Base-by-base conservation (phyloP, 2,329 filamentous ascomycete genomes). In the Phyllachora maydis region DNA sequence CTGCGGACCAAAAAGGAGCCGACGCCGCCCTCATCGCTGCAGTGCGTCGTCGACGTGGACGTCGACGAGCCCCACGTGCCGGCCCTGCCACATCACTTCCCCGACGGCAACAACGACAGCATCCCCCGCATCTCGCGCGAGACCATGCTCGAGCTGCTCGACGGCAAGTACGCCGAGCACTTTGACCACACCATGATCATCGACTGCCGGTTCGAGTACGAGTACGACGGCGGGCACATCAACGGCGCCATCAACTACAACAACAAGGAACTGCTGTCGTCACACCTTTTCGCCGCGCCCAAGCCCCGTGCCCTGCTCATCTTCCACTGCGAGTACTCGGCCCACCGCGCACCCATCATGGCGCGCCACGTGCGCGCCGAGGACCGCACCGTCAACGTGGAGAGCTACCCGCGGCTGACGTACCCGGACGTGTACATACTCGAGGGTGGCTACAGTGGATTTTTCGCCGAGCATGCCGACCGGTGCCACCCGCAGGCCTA, bases 301-400 rank as follows among this genome's bases (percentile, higher is more conserved):
- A 66, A 72, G 38, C 52, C 65, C 22, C 74, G 69, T 34, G 88
- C 82, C 0, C 59, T 93, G 8, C 51, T 98, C 31, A 71, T 98
- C 35, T 79, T 98, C 38, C 88, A 98, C 53, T 98, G 88, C 64
- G 88, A 98, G 52, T 98, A 95, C 51, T 95, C 88, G 16, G 85
- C 81, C 18, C 85, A 95, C 46, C 78, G 88, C 31, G 88, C 88
- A 21, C 88, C 88, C 22, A 72, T 92, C 32, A 95, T 95, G 76
- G 88, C 88, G 23, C 82, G 88, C 38, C 81, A 82, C 46, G 69
- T 98, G 30, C 83, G 88, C 34, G 73, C 81, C 30, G 71, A 79
- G 42, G 88, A 98, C 48, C 79, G 88, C 29, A 68, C 70, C 18
- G 59, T 70, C 41, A 98, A 98, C 47, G 68, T 70, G 25, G 79